Percentiles rank a stretch among this genome's conserved stretches.
Evolutionary conservation across 1,139 yeast species (phyloP).

Genomic region (Debaryomyces coudertii): DNA sequence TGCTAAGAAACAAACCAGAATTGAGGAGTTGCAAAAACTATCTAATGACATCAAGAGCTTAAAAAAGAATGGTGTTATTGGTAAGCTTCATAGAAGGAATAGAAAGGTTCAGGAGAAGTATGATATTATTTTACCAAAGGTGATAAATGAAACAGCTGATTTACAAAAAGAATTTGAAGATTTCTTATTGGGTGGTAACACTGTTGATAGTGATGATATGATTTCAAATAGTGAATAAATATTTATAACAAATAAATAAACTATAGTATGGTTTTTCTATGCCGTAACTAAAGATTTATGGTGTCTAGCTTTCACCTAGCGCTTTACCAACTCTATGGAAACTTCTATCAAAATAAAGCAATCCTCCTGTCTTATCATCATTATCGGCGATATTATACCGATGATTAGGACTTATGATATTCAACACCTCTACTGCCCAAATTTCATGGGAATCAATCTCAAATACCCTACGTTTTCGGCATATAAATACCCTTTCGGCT

Average conservation of each 20-base stretch:
- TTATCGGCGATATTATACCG: constrained; percentile 20
- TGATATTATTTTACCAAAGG: constrained; percentile 41
- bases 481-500: constrained; percentile 66
- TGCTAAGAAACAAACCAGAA: constrained; percentile 26
- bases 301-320: constrained; percentile 22
- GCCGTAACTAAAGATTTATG: not conserved
- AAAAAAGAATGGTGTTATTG: constrained; percentile 31
- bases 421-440: constrained; percentile 75
- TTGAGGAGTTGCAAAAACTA: constrained; percentile 31
- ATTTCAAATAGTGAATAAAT: constrained; percentile 1
- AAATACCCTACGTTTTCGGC: constrained; percentile 57
- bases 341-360: constrained; percentile 63
- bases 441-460: constrained; percentile 80
- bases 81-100: constrained; percentile 33
- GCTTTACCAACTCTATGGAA: constrained; percentile 60
- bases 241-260: constrained; percentile 10
- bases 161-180: constrained; percentile 15
- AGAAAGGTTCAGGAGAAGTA: constrained; percentile 40
- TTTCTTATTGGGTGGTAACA: not conserved
- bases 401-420: constrained; percentile 42
- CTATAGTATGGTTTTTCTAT: constrained; percentile 1
- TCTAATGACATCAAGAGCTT: constrained; percentile 33
- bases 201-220: not conserved
- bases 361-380: constrained; percentile 50
- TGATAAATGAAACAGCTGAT: constrained; percentile 26